Evolutionary conservation across 2,329 filamentous ascomycete species (phyloP), one percentile per base, ranked within the genome.

Genomic region (Talaromyces sp.): DNA sequence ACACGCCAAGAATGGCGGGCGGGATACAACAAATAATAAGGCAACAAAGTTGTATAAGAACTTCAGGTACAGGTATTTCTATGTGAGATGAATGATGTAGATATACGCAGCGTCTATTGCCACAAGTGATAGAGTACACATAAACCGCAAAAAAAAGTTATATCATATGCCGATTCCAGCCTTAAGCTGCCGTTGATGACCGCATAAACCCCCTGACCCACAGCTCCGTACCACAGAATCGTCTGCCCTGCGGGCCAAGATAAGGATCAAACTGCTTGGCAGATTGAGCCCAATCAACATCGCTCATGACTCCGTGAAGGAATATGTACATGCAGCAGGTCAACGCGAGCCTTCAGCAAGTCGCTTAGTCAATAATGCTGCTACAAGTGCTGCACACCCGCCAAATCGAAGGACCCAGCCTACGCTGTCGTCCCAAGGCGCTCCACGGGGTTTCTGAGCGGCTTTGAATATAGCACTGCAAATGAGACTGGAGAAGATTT

Each of bases 401-500:
- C 91, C 92, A 50, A 95, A 86, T 17, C 92, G 85, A 63, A 97
- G 77, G 37, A 96, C 91, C 77, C 93, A 90, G 14, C 87, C 86
- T 45, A 97, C 90, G 70, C 90, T 95, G 60, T 88, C 85, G 74
- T 97, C 93, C 30, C 91, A 92, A 0, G 90, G 88, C 4, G 82
- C 84, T 4, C 91, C 92, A 57, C 93, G 82, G 0, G 90, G 91
- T 72, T 96, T 96, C 75, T 97, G 92, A 65, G 93, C 82, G 36
- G 87, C 77, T 67, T 85, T 87, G 77, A 97, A 97, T 57, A 97
- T 89, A 54, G 88, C 78, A 66, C 88, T 91, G 54, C 90, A 93
- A 20, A 89, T 85, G 24, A 97, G 76, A 5, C 91, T 97, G 10
- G 93, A 91, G 49, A 97, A 82, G 55, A 97, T 92, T 70, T 97